These are phyloP conservation scores for Ashbya aceris DNA, from an alignment of 1,139 yeast species.

Conservation along the genomic window DNA sequence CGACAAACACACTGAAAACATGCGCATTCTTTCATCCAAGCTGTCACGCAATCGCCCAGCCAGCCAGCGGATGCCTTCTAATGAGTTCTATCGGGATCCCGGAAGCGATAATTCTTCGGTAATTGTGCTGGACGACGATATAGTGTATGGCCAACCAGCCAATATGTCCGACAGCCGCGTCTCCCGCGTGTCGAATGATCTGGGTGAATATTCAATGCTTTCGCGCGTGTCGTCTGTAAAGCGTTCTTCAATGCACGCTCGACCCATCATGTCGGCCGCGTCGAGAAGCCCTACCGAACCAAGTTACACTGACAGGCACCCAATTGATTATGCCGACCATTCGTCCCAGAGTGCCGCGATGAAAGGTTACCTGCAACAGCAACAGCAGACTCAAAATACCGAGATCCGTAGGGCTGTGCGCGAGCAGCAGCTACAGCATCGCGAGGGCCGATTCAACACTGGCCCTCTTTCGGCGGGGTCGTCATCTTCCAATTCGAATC, in stretches of 20 bases:
- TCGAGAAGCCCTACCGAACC: background rate
- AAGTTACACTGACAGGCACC: too few relatives aligned
- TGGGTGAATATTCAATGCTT: background rate
- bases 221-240: background rate
- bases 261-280: background rate
- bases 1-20: constrained; percentile 6
- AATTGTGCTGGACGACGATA: background rate
- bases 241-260: background rate
- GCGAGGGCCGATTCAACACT: background rate
- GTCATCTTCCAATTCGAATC: constrained; percentile 22
- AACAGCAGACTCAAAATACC: background rate
- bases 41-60: background rate
- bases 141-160: background rate
- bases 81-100: background rate
- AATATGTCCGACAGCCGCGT: too few relatives aligned
- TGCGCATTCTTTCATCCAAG: constrained; percentile 4
- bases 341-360: background rate
- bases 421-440: background rate
- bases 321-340: too few relatives aligned
- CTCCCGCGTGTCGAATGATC: background rate
- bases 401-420: background rate
- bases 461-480: constrained; percentile 12
- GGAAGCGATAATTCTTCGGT: background rate
- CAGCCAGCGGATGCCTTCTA: background rate
- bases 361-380: background rate